Evolutionary conservation across 257 asterid species (phyloP), one percentile per base, ranked within the genome.

Genomic region (Nemophila menziesii): DNA sequence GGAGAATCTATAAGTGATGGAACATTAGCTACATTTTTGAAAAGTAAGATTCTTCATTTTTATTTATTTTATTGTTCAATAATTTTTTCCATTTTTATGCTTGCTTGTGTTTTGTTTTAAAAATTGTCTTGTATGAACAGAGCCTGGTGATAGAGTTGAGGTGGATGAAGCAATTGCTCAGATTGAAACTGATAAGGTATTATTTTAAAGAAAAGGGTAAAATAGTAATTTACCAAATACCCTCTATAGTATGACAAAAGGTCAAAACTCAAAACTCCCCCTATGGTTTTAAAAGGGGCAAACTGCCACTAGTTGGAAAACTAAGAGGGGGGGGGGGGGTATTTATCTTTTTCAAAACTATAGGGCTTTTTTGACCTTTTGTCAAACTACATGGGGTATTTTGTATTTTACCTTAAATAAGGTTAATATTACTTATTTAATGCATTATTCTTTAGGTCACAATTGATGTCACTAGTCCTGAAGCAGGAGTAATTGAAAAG

Each of bases 181-280:
- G 70, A 68, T 90, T 54, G 96, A 90, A 90, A 90, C 96, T 4
- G 99, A 90, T 64, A 90, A 90, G 94, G 98, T 85, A 74, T 51
- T 39, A n/a, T 33, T 6, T 38, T 51, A 27, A 26, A 16, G 12
- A 43, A 34, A 26, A 19, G 34, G 21, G 19, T 16, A 61, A 9
- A 18, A 10, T 18, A 13, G 12, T 41, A 17, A 4, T 22, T 20
- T 49, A 19, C 36, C 57, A 26, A 33, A 43, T 53, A 24, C 11
- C 48, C 27, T 2, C n/a, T n/a, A n/a, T n/a, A n/a, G n/a, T n/a
- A n/a, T n/a, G n/a, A n/a, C n/a, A n/a, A n/a, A n/a, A n/a, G n/a
- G n/a, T n/a, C n/a, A n/a, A n/a, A n/a, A n/a, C n/a, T n/a, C n/a
- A n/a, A n/a, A n/a, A n/a, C n/a, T n/a, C n/a, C n/a, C n/a, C n/a